Evolutionary conservation across 192 early-diverging fungal species (phyloP).

Genomic region (Coemansia sp.): DNA sequence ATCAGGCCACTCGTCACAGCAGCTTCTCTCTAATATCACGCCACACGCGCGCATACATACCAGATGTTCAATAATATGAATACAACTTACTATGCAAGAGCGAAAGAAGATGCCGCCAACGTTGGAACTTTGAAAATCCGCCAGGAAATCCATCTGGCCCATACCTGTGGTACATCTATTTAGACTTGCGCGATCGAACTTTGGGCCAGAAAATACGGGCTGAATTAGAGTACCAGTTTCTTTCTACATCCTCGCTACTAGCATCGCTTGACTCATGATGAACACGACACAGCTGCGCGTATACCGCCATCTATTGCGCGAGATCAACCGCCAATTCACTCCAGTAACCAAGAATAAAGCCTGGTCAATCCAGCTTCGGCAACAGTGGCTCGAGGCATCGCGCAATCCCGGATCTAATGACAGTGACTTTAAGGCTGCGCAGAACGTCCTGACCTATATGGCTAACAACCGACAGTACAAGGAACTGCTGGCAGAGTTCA

Average conservation of each 20-base stretch:
- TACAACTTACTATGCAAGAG: neutral
- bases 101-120: neutral
- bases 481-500: slow-evolving; percentile 32
- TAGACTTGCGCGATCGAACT: neutral
- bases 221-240: neutral
- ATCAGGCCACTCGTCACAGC: neutral
- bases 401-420: neutral
- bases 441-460: slow-evolving; percentile 31
- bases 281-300: slow-evolving; percentile 18
- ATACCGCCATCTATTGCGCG: slow-evolving; percentile 49
- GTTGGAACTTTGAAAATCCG: neutral
- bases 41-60: neutral
- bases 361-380: slow-evolving; percentile 44
- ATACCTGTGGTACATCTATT: neutral
- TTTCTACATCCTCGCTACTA: neutral
- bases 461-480: slow-evolving; percentile 36
- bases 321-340: slow-evolving; percentile 43
- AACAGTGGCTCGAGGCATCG: slow-evolving; percentile 31
- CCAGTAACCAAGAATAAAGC: slow-evolving; percentile 20
- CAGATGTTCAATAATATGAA: neutral
- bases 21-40: neutral
- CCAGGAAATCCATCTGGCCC: neutral
- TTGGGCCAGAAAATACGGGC: neutral
- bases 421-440: slow-evolving; percentile 7
- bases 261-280: neutral